Conservation (phyloP, 805 yeast genomes). For the Kazachstania africana region DNA sequence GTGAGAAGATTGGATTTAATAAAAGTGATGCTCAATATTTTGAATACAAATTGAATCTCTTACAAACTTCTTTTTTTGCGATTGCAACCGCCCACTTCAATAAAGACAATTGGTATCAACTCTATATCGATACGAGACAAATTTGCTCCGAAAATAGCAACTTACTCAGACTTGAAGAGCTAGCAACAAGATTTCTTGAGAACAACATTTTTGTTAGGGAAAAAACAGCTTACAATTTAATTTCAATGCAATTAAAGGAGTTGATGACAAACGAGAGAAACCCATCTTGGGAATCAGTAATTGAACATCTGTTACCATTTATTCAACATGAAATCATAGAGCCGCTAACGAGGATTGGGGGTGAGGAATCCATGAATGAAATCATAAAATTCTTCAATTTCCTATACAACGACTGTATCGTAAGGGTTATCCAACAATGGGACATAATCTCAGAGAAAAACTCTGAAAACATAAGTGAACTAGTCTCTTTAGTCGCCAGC, state of each 20-base stretch:
- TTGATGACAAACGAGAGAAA: conserved; percentile 13
- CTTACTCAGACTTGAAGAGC: conserved; percentile 13
- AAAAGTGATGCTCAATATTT: conserved; percentile 9
- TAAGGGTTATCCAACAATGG: conserved; percentile 17
- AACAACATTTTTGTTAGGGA: conserved; percentile 11
- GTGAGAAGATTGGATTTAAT: conserved; percentile 7
- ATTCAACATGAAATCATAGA: conserved; percentile 9
- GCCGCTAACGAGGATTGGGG: conserved; percentile 9
- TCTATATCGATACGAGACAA: conserved; percentile 17
- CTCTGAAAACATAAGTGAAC: conserved; percentile 21
- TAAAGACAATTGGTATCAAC: conserved; percentile 21
- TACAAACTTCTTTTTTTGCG: conserved; percentile 21
- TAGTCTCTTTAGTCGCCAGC: conserved; percentile 14
- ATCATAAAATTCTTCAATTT: conserved; percentile 11
- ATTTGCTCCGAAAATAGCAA: conserved; percentile 3
- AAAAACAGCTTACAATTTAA: conserved; percentile 6
- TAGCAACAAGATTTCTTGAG: conserved; percentile 12
- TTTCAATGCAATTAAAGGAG: conserved; percentile 11
- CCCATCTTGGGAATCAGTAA: conserved; percentile 15
- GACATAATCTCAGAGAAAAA: conserved; percentile 24
- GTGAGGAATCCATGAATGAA: conserved; percentile 5
- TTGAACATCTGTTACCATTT: conserved; percentile 15
- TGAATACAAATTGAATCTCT: conserved; percentile 17
- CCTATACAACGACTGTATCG: conserved; percentile 14
- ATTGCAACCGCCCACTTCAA: conserved; percentile 9